A percentile compares a stretch with the other conserved stretches of the same genome.
Conservation (phyloP, 305 asterid genomes). For the Ruellia speciosa region DNA sequence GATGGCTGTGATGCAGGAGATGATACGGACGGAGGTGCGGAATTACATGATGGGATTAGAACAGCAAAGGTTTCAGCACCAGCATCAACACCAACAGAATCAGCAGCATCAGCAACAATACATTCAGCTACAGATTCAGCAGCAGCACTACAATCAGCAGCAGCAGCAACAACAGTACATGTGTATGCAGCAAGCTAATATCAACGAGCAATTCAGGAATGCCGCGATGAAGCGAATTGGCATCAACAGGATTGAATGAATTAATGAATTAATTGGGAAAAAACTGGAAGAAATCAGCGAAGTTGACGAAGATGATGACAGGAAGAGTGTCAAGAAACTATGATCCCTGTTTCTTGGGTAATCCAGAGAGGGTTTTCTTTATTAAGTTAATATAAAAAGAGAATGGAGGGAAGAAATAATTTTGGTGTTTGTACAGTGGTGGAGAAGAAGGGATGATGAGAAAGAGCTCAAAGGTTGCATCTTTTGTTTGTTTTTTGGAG, state of each 20-base stretch:
- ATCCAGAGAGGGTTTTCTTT: conserved; percentile 3
- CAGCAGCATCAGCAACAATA: conserved; percentile 17
- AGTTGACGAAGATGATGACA: conserved; percentile 3
- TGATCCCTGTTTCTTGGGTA: conserved; percentile 37
- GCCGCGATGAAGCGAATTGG: conserved; percentile 57
- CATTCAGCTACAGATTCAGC: conserved; percentile 17
- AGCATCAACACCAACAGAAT: conserved; percentile 22
- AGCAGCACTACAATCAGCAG: conserved; percentile 14
- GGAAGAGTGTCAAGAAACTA: too few species aligned
- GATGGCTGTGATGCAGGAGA: conserved; percentile 76
- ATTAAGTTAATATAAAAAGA: neutral
- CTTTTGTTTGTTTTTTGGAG: conserved; percentile 5
- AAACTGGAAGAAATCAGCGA: conserved; percentile 8
- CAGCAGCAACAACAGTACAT: conserved; percentile 31
- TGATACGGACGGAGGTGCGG: conserved; percentile 78
- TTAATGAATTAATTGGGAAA: conserved; percentile 28
- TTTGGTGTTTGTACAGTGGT: conserved; percentile 34
- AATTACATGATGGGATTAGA: conserved; percentile 57
- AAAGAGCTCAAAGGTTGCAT: conserved; percentile 6
- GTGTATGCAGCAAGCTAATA: conserved; percentile 56
- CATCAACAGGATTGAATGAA: conserved; percentile 49
- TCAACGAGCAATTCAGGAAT: conserved; percentile 51
- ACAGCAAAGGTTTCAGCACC: conserved; percentile 30
- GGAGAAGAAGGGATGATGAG: neutral
- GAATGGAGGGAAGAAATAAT: conserved; percentile 16